A percentile compares a stretch with the other conserved stretches of the same genome.
Conservation (phyloP, 176 grass and related monocot species). For the Lolium perenne region DNA sequence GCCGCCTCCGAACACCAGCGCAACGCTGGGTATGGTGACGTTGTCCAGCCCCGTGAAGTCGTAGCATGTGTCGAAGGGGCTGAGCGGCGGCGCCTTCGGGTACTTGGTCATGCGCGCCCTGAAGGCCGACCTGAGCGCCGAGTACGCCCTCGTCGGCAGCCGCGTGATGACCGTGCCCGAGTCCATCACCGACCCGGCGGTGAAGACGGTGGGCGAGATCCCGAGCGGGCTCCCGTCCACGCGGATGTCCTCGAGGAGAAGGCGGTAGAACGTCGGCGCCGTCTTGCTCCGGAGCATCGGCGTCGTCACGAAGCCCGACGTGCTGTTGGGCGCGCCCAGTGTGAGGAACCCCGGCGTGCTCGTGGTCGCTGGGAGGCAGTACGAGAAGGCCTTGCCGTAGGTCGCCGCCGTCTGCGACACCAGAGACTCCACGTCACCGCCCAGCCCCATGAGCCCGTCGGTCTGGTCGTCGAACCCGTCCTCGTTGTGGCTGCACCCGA, state of each 20-base stretch:
- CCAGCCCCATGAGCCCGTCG: conserved; percentile 78
- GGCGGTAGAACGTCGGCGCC: conserved; percentile 63
- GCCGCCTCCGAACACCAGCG: conserved; percentile 46
- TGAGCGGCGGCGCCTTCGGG: conserved; percentile 3
- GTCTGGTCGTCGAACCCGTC: conserved; percentile 36
- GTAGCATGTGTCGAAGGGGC: conserved; percentile 62
- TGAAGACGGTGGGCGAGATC: conserved; percentile 42
- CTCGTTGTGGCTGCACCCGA: too few relatives aligned
- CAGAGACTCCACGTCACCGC: conserved; percentile 57
- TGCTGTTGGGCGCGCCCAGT: conserved; percentile 39
- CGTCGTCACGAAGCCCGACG: conserved; percentile 42
- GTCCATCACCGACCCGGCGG: conserved; percentile 56
- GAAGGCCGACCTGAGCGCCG: conserved; percentile 65
- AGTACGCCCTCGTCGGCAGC: conserved; percentile 64
- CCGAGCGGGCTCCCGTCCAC: conserved; percentile 49
- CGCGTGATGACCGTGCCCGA: conserved; percentile 75
- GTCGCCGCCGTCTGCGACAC: conserved; percentile 57
- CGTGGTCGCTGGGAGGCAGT: conserved; percentile 64
- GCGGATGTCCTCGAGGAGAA: conserved; percentile 42
- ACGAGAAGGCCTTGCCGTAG: conserved; percentile 65
- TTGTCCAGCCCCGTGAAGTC: conserved; percentile 50
- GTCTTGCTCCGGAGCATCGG: conserved; percentile 42
- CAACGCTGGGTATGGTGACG: conserved; percentile 43
- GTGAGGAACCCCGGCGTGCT: conserved; percentile 58
- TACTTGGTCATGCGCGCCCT: conserved; percentile 44